Conservation (phyloP, 306 rosid species). For the Prunus salicina region DNA sequence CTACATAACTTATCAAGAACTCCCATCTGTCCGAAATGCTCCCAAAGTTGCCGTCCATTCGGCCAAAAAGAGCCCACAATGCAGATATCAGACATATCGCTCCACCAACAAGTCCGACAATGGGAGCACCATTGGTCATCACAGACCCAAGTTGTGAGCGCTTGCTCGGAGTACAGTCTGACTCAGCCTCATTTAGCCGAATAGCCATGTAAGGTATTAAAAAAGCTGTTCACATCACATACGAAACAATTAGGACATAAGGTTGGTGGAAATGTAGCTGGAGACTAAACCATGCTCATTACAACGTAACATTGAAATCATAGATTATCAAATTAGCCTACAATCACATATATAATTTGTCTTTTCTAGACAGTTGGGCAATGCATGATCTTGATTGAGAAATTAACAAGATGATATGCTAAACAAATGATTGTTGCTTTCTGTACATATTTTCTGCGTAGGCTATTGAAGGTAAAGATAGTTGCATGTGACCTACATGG, state of each 20-base stretch:
- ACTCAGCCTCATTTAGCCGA: conserved; percentile 61
- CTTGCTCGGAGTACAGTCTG: conserved; percentile 33
- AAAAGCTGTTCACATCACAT: conserved; percentile 56
- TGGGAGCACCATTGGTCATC: conserved; percentile 60
- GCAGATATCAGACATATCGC: conserved; percentile 54
- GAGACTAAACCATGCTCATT: neutral
- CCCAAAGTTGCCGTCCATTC: conserved; percentile 65
- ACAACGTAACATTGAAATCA: neutral
- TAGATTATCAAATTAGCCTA: no score
- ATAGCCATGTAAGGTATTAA: conserved; percentile 96
- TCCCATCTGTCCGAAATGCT: conserved; percentile 64
- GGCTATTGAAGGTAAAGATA: no score
- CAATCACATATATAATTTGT: neutral
- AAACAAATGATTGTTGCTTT: no score
- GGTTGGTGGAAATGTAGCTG: neutral
- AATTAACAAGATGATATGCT: no score
- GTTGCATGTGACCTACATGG: conserved; percentile 8
- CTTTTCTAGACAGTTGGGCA: no score
- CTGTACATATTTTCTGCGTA: no score
- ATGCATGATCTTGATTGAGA: no score
- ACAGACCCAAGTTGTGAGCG: conserved; percentile 56
- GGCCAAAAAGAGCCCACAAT: conserved; percentile 67
- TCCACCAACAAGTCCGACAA: conserved; percentile 75
- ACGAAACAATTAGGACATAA: neutral
- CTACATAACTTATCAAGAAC: conserved; percentile 64